These are phyloP conservation scores for Endothia cerciana DNA, from an alignment of 2,329 filamentous ascomycete genomes.

Conservation along the genomic window DNA sequence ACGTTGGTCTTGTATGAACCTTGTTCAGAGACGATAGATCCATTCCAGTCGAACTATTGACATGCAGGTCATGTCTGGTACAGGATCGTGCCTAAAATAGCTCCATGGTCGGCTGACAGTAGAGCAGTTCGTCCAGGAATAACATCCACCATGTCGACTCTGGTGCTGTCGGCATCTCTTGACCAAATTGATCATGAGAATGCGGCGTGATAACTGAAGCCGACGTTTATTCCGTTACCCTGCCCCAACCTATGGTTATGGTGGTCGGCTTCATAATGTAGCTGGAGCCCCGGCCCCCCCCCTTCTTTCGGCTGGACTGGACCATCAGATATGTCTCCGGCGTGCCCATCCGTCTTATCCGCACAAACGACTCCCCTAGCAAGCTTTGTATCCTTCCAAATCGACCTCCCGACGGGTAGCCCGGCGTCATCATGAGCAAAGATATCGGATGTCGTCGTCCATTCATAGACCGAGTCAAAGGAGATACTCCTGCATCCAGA, in stretches of 20 bases:
- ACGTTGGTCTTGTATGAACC: not conserved
- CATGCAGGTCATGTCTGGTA: not conserved
- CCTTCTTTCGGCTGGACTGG: not conserved
- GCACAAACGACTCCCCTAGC: too few species aligned
- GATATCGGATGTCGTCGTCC: not conserved
- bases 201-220: not conserved
- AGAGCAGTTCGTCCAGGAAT: not conserved
- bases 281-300: not conserved
- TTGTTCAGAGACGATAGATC: not conserved
- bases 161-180: not conserved
- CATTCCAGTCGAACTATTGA: not conserved
- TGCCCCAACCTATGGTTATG: not conserved
- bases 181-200: not conserved
- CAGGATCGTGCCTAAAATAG: not conserved
- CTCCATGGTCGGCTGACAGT: not conserved
- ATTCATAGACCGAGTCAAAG: slow-evolving; percentile 2
- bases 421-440: not conserved
- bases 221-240: not conserved
- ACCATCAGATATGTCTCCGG: not conserved
- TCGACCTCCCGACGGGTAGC: not conserved
- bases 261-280: not conserved
- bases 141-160: not conserved
- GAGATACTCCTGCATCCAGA: slow-evolving; percentile 29
- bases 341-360: not conserved
- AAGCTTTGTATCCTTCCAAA: not conserved